Conservation (phyloP, 768 basidiomycete genomes). For the Hypholoma sublateritium region DNA sequence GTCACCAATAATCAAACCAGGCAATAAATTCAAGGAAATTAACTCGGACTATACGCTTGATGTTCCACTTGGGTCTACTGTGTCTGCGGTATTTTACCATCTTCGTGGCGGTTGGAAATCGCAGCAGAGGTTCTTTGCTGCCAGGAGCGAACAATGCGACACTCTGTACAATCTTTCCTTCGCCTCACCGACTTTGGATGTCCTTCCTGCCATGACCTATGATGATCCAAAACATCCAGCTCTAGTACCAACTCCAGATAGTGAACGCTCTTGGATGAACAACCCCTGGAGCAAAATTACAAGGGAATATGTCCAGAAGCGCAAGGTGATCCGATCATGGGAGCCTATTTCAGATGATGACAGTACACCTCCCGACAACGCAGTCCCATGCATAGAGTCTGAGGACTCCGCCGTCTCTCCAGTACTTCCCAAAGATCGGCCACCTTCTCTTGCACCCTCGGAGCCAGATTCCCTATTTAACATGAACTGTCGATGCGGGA, state of each 20-base stretch:
- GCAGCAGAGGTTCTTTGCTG: conserved; percentile 17
- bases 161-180: conserved; percentile 6
- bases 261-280: conserved; percentile 12
- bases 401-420: not conserved
- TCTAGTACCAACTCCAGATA: not conserved
- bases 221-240: not conserved
- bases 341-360: too few species aligned
- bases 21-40: conserved; percentile 1
- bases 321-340: too few species aligned
- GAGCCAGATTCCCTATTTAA: conserved; percentile 10
- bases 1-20: not conserved
- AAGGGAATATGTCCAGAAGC: conserved; percentile 14
- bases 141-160: not conserved
- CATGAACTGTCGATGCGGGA: conserved; percentile 15
- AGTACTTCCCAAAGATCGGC: not conserved
- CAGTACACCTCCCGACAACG: not conserved
- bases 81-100: conserved; percentile 16
- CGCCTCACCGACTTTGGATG: not conserved
- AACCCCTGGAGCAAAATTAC: conserved; percentile 8
- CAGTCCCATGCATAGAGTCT: not conserved
- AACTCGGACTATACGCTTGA: not conserved
- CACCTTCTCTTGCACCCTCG: not conserved
- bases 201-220: conserved; percentile 4
- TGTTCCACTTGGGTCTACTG: conserved; percentile 12
- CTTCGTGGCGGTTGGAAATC: conserved; percentile 19